Base-by-base conservation (phyloP, 164 flowering plant genomes). In the Malania oleifera region DNA sequence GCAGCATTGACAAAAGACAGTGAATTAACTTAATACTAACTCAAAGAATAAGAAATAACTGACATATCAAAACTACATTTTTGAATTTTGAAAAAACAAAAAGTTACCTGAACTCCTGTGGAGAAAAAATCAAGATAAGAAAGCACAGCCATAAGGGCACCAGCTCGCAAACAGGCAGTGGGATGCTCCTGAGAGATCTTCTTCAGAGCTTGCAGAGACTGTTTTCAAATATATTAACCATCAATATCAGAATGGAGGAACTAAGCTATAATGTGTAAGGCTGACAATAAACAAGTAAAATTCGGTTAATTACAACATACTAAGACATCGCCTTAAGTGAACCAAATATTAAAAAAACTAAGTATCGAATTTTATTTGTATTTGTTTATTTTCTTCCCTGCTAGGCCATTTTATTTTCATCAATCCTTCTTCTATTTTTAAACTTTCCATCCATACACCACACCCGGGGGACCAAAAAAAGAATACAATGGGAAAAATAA, bases 141-240 rank as follows among this genome's bases (percentile, higher is more conserved):
- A 52, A 95, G 85, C 70, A 95, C 99, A 4, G 99, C 99, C 96
- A 95, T 95, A 22, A 95, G 88, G 24, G 99, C 99, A 57, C 99
- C 99, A 26, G 93, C 97, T 47, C 97, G 80, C 70, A 95, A 72
- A 64, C 99, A 91, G 15, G 95, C 99, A 65, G 99, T 95, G n/a
- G 99, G 99, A 58, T 95, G 99, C 68, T 91, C 99, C 70, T 83
- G 95, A 22, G 97, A 91, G 70, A 91, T 95, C 82, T 95, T 95
- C 75, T 95, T 91, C 37, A 95, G 77, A 19, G 97, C 99, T 86
- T 95, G 99, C 66, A 95, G 76, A 35, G 96, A 95, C 99, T 92
- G 88, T 68, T 65, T 23, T 28, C 41, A 49, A 57, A n/a, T 60
- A 62, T 2, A 57, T 18, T 2, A 12, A 60, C 0, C n/a, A 59